A percentile compares a stretch with the other conserved stretches of the same genome.
Conservation (phyloP, 208 protist genomes). For the Trypanosoma cruzi region DNA sequence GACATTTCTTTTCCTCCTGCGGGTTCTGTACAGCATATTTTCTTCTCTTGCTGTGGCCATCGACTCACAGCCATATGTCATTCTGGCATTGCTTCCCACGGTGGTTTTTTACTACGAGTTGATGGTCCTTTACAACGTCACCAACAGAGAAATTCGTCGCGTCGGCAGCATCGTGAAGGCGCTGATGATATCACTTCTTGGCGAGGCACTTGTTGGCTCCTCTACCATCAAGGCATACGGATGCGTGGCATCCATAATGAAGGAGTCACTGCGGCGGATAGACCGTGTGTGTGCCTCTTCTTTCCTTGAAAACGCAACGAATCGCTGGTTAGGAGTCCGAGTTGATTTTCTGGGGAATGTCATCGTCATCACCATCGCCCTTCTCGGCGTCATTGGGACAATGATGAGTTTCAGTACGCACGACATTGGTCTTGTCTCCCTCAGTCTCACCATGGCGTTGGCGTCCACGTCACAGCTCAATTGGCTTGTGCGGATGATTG, state of each 20-base stretch:
- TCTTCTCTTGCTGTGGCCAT: slow-evolving; percentile 57
- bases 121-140: slow-evolving; percentile 60
- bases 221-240: slow-evolving; percentile 80
- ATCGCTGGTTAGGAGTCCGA: slow-evolving; percentile 89
- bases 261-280: slow-evolving; percentile 53
- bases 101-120: slow-evolving; percentile 66
- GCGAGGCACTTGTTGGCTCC: slow-evolving; percentile 89
- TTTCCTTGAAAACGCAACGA: slow-evolving; percentile 38
- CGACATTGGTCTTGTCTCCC: slow-evolving; percentile 47
- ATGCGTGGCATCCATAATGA: slow-evolving; percentile 35
- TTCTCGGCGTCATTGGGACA: slow-evolving; percentile 49
- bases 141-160: slow-evolving; percentile 85
- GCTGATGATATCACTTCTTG: slow-evolving; percentile 82
- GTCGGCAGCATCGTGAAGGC: slow-evolving; percentile 75
- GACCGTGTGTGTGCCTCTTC: slow-evolving; percentile 55
- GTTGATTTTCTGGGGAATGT: slow-evolving; percentile 87
- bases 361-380: slow-evolving; percentile 42
- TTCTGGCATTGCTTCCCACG: slow-evolving; percentile 59
- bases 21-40: slow-evolving; percentile 51
- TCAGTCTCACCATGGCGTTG: slow-evolving; percentile 46
- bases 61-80: slow-evolving; percentile 34
- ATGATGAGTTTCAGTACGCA: slow-evolving; percentile 21
- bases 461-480: slow-evolving; percentile 41
- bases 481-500: slow-evolving; percentile 30
- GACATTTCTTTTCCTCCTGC: slow-evolving; percentile 50